Percentiles rank a stretch among this genome's conserved stretches.
These are phyloP conservation scores for Arachnomyces sp. DNA, from an alignment of 2,329 filamentous ascomycete genomes.

Conservation along the genomic window DNA sequence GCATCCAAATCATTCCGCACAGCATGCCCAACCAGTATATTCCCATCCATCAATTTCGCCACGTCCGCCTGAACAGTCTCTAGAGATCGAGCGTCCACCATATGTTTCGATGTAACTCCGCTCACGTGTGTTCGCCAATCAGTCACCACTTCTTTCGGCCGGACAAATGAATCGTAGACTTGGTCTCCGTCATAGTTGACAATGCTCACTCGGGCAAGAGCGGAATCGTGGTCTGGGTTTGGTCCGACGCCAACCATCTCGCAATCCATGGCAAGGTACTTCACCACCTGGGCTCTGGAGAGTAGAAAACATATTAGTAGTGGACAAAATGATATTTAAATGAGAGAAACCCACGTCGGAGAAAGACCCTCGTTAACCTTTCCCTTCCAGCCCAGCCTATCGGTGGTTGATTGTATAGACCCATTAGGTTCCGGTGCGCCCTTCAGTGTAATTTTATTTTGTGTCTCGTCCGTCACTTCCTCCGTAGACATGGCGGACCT, in stretches of 20 bases:
- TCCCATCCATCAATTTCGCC: constrained; percentile 58
- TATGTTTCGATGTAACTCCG: constrained; percentile 67
- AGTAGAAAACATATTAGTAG: constrained; percentile 4
- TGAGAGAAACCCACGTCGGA: constrained; percentile 23
- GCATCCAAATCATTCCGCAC: constrained; percentile 69
- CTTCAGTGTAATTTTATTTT: background rate
- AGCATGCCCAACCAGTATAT: constrained; percentile 77
- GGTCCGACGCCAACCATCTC: constrained; percentile 88
- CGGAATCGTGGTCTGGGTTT: constrained; percentile 58
- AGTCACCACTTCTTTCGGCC: constrained; percentile 67
- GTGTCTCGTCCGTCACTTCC: background rate
- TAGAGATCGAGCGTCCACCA: constrained; percentile 63
- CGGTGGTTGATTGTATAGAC: constrained; percentile 15
- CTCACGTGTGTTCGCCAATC: constrained; percentile 87
- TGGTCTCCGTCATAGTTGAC: constrained; percentile 92
- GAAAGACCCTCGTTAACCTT: constrained; percentile 59
- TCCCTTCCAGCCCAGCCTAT: constrained; percentile 29
- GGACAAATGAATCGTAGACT: constrained; percentile 89
- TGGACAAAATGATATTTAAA: background rate
- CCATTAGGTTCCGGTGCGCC: constrained; percentile 4
- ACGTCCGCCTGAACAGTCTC: constrained; percentile 70
- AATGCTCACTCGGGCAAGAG: constrained; percentile 76
- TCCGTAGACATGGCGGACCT: constrained; percentile 1
- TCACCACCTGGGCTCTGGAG: constrained; percentile 62
- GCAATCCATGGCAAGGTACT: constrained; percentile 90